phyloP scores from a whole-genome alignment of 2,329 filamentous ascomycete species.

The Eutypella sp. region DNA sequence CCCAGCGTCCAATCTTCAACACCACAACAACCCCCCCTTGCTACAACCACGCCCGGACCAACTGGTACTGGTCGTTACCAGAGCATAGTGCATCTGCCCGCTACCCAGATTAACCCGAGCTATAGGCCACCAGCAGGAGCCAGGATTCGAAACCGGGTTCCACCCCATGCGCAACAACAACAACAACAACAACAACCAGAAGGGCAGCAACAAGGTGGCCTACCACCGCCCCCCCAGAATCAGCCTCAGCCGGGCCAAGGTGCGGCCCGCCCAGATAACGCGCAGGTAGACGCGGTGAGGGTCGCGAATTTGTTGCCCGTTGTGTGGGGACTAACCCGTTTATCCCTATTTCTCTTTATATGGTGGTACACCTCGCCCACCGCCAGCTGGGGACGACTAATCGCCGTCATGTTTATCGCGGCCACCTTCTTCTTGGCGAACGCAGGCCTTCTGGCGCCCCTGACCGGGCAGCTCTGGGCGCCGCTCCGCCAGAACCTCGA shows the following conservation, averaged over 20 bases:
- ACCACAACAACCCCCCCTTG: slow-evolving; percentile 8
- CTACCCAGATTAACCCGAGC: slow-evolving; percentile 13
- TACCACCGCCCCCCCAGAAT: slow-evolving; percentile 21
- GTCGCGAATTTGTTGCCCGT: slow-evolving; percentile 51
- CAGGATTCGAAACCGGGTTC: too few relatives aligned
- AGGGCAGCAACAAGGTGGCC: slow-evolving; percentile 21
- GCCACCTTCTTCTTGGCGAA: slow-evolving; percentile 54
- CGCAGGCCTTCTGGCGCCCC: slow-evolving; percentile 52
- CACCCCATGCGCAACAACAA: slow-evolving; percentile 15
- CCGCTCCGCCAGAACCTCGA: slow-evolving; percentile 56
- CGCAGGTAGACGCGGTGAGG: slow-evolving; percentile 29
- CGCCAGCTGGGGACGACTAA: slow-evolving; percentile 55
- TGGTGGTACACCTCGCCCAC: slow-evolving; percentile 60
- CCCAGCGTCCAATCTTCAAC: slow-evolving; percentile 8
- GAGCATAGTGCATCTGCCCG: slow-evolving; percentile 10
- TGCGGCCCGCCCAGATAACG: slow-evolving; percentile 22
- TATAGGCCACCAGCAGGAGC: slow-evolving; percentile 5
- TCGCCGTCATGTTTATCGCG: slow-evolving; percentile 50
- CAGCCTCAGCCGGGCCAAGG: slow-evolving; percentile 24
- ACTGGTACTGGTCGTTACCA: neutral
- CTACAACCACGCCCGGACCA: neutral
- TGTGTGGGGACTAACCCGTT: slow-evolving; percentile 54
- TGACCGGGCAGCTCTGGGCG: slow-evolving; percentile 50
- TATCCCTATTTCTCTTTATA: slow-evolving; percentile 48
- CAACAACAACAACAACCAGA: slow-evolving; percentile 23